Percentiles rank a stretch among this genome's conserved stretches.
Conservation (phyloP, 1,284 basidiomycete species). For the Cutaneotrichosporon cyanovorans region DNA sequence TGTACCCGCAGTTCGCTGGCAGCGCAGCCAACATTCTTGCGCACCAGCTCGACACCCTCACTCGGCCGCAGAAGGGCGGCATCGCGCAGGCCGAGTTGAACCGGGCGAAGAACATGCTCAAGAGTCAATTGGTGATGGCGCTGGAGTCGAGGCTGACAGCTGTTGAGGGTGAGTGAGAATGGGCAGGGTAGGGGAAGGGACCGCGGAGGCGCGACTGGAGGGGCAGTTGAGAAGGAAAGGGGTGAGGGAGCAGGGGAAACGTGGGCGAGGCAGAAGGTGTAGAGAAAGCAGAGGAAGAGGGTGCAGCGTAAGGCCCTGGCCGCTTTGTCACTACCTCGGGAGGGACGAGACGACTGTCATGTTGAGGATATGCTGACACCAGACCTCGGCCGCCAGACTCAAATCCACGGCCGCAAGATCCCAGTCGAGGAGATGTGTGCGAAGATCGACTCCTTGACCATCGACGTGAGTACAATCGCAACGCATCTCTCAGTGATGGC, state of each 20-base stretch:
- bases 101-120: slow-evolving; percentile 93
- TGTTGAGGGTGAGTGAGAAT: slow-evolving; percentile 73
- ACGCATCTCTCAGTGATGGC: no score
- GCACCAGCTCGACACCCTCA: slow-evolving; percentile 58
- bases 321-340: no score
- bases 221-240: no score
- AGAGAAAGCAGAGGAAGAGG: no score
- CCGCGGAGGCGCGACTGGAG: no score
- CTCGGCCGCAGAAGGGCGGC: slow-evolving; percentile 42
- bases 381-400: slow-evolving; percentile 60
- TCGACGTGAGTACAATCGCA: slow-evolving; percentile 55
- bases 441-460: slow-evolving; percentile 73
- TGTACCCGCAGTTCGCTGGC: slow-evolving; percentile 59
- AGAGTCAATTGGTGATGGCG: slow-evolving; percentile 90
- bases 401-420: slow-evolving; percentile 84
- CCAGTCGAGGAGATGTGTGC: slow-evolving; percentile 85
- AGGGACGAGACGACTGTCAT: no score
- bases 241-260: no score
- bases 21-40: slow-evolving; percentile 77
- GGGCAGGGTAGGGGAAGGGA: no score
- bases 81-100: slow-evolving; percentile 56
- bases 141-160: slow-evolving; percentile 84
- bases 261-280: no score
- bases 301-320: no score
- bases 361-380: not conserved